These are phyloP conservation scores for Aspergillus sparsus DNA, from an alignment of 495 filamentous ascomycete genomes.

Conservation along the genomic window DNA sequence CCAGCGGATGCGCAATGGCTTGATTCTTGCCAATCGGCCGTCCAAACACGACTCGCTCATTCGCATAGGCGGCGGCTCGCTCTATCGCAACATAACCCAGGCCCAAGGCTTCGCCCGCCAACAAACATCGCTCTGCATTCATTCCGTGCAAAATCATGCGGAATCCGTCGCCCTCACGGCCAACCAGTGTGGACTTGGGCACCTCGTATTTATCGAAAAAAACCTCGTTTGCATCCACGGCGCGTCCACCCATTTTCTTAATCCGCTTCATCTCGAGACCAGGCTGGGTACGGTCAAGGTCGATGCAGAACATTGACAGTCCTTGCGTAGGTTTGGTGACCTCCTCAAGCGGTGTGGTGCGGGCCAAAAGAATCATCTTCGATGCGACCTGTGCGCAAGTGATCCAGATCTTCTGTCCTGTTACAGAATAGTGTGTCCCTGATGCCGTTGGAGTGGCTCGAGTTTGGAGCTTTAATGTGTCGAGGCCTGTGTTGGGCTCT, in stretches of 20 bases:
- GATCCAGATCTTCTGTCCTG: slow-evolving; percentile 84
- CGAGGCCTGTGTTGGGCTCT: slow-evolving; percentile 67
- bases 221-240: slow-evolving; percentile 80
- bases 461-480: slow-evolving; percentile 69
- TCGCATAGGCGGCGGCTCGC: slow-evolving; percentile 65
- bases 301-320: slow-evolving; percentile 75
- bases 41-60: slow-evolving; percentile 68
- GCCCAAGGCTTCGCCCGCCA: slow-evolving; percentile 76
- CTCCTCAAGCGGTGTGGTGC: slow-evolving; percentile 67
- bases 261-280: slow-evolving; percentile 67
- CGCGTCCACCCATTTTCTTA: slow-evolving; percentile 78
- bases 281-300: slow-evolving; percentile 58
- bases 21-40: slow-evolving; percentile 74
- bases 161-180: slow-evolving; percentile 71
- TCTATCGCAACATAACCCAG: slow-evolving; percentile 72
- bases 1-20: slow-evolving; percentile 72
- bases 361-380: slow-evolving; percentile 77
- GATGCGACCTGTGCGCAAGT: slow-evolving; percentile 74
- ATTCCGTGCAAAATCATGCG: slow-evolving; percentile 78
- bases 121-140: slow-evolving; percentile 78
- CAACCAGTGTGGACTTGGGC: slow-evolving; percentile 61
- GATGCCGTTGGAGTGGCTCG: slow-evolving; percentile 49
- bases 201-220: slow-evolving; percentile 77
- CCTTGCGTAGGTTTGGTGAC: slow-evolving; percentile 67
- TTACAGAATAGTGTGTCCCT: slow-evolving; percentile 59